Percentiles rank a stretch among this genome's conserved stretches.
Evolutionary conservation across 2,329 filamentous ascomycete genomes (phyloP).

Genomic region (Pestalotiopsis sp.): DNA sequence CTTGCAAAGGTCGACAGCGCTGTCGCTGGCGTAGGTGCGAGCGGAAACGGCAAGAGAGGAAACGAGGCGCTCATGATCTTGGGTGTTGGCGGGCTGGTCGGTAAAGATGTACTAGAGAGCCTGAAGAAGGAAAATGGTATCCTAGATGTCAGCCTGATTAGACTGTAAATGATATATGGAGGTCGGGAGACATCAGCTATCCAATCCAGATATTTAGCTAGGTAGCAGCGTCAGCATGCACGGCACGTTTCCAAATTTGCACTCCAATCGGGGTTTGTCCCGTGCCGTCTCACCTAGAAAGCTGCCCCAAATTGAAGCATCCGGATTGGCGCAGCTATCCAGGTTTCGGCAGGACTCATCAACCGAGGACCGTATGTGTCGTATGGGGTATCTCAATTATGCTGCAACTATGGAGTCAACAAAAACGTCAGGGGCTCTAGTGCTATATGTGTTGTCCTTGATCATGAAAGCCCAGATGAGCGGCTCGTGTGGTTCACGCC

Average conservation of each 20-base stretch:
- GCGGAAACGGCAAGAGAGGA: slow-evolving; percentile 26
- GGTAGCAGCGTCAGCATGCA: too few relatives aligned
- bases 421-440: background rate
- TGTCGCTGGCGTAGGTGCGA: slow-evolving; percentile 20
- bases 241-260: too few relatives aligned
- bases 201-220: too few relatives aligned
- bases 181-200: too few relatives aligned
- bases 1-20: slow-evolving; percentile 23
- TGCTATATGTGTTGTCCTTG: background rate
- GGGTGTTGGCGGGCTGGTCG: slow-evolving; percentile 69
- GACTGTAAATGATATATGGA: slow-evolving; percentile 27
- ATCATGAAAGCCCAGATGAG: background rate
- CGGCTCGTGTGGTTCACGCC: background rate
- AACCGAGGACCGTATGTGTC: background rate
- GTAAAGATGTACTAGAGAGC: slow-evolving; percentile 54
- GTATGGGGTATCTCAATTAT: background rate
- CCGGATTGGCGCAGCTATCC: background rate
- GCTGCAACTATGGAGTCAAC: background rate
- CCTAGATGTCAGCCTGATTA: slow-evolving; percentile 56
- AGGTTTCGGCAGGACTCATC: background rate
- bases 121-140: slow-evolving; percentile 55
- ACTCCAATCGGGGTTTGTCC: too few relatives aligned
- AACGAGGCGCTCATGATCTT: slow-evolving; percentile 83
- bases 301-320: background rate
- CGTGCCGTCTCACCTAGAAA: background rate